Base-by-base conservation (phyloP, 2,329 filamentous ascomycete species). In the Aureobasidium sp. region DNA sequence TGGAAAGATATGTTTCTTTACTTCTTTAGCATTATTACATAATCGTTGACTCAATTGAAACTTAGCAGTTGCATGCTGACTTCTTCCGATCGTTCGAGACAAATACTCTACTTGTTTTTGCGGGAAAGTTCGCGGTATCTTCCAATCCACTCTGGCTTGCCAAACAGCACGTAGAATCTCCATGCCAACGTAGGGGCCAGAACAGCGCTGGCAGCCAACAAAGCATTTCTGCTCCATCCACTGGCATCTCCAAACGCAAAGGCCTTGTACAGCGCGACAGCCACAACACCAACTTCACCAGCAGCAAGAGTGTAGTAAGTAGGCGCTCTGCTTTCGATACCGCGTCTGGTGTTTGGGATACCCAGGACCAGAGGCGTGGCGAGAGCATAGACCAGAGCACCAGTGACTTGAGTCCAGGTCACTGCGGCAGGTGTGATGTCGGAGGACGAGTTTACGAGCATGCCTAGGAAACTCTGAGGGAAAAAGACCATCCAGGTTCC, bases 401-500 rank as follows among this genome's bases (percentile, higher is more conserved):
- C 54, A 15, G 54, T 39, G 13, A 58, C 39, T 39, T 58, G 54
- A 1, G 54, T 48, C 54, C 54, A 58, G 21, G 54, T 58, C 3
- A 58, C 32, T 32, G 54, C 41, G 1, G 54, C 21, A 0, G 41
- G 37, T 1, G 41, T 58, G 13, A 58, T 39, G 5, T 58, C 41
- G 10, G 54, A 36, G 21, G 54, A 34, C 4, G 42, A 47, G 8
- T 42, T 47, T 13, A 58, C 54, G 15, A 58, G 54, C 54, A 58
- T 58, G 10, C 39, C 9, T 3, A 58, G 4, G 34, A 58, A 58
- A 15, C n/a, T 29, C 13, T 48, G 11, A 1, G 54, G 54, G 42
- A 48, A 37, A 25, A 58, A 58, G 54, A 58, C 54, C 42, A 58
- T 58, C 54, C 54, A 58, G 8, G 54, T 58, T 42, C 54, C 54